Percentiles rank a stretch among this genome's conserved stretches.
These are phyloP conservation scores for Paramarasmius palmivorus DNA, from an alignment of 1,284 basidiomycete species.

Conservation along the genomic window DNA sequence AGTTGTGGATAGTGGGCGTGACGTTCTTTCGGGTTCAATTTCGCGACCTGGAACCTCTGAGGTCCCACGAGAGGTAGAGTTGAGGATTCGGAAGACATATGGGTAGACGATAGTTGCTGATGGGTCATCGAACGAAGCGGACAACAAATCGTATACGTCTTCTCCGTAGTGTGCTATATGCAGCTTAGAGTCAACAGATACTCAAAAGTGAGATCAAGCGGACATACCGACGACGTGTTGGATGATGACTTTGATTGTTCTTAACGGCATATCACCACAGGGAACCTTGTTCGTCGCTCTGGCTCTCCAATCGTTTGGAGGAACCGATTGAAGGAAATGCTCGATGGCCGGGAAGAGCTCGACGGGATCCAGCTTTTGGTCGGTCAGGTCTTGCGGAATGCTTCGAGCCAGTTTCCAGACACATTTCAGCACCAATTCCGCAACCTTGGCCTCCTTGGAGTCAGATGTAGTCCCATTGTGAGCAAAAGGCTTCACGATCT, in stretches of 20 bases:
- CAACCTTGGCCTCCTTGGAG: constrained; percentile 86
- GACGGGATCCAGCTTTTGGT: constrained; percentile 80
- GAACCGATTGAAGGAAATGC: constrained; percentile 90
- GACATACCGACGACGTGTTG: constrained; percentile 91
- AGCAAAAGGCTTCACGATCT: constrained; percentile 88
- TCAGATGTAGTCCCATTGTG: constrained; percentile 64
- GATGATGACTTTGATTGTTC: constrained; percentile 97
- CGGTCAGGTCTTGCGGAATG: constrained; percentile 88
- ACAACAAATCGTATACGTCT: constrained; percentile 79
- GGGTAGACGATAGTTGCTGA: constrained; percentile 83
- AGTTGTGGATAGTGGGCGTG: constrained; percentile 53
- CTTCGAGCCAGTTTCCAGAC: constrained; percentile 97
- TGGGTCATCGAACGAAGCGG: constrained; percentile 77
- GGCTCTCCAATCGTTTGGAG: constrained; percentile 94
- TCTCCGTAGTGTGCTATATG: constrained; percentile 74
- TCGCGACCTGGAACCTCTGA: constrained; percentile 38
- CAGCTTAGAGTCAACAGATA: constrained; percentile 20
- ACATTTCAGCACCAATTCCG: constrained; percentile 96
- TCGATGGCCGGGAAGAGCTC: constrained; percentile 94
- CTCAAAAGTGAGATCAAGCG: constrained; percentile 12
- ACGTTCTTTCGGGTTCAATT: constrained; percentile 33
- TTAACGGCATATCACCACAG: constrained; percentile 94
- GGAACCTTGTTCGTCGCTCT: constrained; percentile 89
- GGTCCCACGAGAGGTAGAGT: constrained; percentile 56
- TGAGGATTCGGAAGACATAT: constrained; percentile 84